Evolutionary conservation across 1,284 basidiomycete species (phyloP).

Genomic region (Athelia psychrophila): DNA sequence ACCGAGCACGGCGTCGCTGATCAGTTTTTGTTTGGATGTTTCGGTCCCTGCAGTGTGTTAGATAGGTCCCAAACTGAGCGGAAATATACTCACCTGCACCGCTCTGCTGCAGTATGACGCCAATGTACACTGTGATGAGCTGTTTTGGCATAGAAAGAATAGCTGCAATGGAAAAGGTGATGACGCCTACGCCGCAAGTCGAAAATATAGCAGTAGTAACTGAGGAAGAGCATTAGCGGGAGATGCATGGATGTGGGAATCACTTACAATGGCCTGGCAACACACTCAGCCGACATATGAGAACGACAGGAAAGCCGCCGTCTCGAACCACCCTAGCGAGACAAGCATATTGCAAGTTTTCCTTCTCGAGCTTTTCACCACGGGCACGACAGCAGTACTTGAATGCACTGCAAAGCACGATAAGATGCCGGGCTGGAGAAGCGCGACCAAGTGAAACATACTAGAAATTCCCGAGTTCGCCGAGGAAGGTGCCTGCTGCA

Average conservation of each 20-base stretch:
- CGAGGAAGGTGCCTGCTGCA: conserved; percentile 62
- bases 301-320: conserved; percentile 76
- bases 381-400: conserved; percentile 59
- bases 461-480: conserved; percentile 73
- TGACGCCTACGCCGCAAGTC: conserved; percentile 75
- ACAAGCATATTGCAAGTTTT: conserved; percentile 73
- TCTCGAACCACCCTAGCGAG: conserved; percentile 75
- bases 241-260: background rate
- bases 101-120: conserved; percentile 57
- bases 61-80: too few species aligned
- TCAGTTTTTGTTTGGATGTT: conserved; percentile 49
- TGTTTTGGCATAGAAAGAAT: conserved; percentile 79
- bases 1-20: conserved; percentile 61
- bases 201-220: conserved; percentile 77
- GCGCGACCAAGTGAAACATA: conserved; percentile 25
- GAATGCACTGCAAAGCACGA: conserved; percentile 48
- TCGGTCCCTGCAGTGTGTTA: conserved; percentile 32
- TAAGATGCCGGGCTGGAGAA: conserved; percentile 10
- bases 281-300: conserved; percentile 74
- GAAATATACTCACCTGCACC: conserved; percentile 28
- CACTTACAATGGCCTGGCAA: conserved; percentile 74
- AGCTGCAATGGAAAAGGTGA: conserved; percentile 68
- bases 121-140: conserved; percentile 73
- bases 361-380: conserved; percentile 71
- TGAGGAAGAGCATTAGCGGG: conserved; percentile 9